A percentile compares a stretch with the other conserved stretches of the same genome.
Evolutionary conservation across 1,139 yeast species (phyloP).

Genomic region (Maudiozyma humilis): DNA sequence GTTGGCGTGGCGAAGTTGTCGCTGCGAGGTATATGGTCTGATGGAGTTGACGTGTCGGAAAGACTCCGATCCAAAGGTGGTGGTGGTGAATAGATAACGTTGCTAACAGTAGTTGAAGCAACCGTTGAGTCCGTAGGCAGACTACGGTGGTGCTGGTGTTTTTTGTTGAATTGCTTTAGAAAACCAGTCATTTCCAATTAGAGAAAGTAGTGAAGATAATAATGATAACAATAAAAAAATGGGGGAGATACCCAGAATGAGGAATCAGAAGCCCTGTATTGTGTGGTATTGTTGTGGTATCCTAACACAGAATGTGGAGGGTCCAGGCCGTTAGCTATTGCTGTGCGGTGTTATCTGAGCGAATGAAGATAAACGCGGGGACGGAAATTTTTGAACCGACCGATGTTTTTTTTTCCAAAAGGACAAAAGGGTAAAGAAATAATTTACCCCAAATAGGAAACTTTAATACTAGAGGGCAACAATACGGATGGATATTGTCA

Average conservation of each 20-base stretch:
- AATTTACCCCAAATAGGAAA: not conserved
- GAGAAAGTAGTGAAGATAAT: not conserved
- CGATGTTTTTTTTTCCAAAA: too few species aligned
- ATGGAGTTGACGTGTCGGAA: not conserved
- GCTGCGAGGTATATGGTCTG: not conserved
- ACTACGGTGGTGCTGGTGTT: not conserved
- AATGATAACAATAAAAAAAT: not conserved
- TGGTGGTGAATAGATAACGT: not conserved
- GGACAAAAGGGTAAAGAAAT: too few species aligned
- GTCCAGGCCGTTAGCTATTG: too few species aligned
- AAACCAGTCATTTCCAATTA: not conserved
- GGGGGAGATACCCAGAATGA: not conserved
- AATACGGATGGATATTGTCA: too few species aligned
- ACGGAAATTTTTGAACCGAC: not conserved
- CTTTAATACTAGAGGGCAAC: not conserved
- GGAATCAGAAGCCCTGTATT: too few species aligned
- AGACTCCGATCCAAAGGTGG: not conserved
- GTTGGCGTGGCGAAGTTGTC: not conserved
- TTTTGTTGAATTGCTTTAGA: constrained; percentile 3
- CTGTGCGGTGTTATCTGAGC: not conserved
- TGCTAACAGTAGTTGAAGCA: not conserved
- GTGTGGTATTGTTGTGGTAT: too few species aligned
- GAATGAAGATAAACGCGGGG: not conserved
- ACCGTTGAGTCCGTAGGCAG: too few species aligned
- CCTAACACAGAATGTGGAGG: too few species aligned